Evolutionary conservation across 163 green algal species (phyloP), one percentile per base, ranked within the genome.

Genomic region (Prototheca stagnorum): DNA sequence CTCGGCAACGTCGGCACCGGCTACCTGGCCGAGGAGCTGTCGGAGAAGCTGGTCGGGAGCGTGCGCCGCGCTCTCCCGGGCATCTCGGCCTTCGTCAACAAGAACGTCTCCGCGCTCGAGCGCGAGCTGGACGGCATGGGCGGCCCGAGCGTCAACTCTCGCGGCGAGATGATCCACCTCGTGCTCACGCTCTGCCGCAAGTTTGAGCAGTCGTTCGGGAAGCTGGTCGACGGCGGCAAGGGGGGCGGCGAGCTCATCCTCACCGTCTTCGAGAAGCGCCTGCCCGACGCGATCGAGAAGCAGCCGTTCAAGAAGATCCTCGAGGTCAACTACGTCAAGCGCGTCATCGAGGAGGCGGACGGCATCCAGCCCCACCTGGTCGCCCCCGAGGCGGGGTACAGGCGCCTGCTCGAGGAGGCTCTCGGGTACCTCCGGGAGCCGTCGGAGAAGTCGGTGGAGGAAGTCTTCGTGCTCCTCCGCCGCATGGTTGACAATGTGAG

Each of bases 351-450:
- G 56, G 80, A 95, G 68, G 85, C 85, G 1, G 85, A 95, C 60
- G 85, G 85, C 31, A 92, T 92, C 69, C 82, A 93, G 73, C 85
- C 84, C 5, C 83, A 94, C 67, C 78, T 95, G 51, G 88, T 95
- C 39, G 85, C 85, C n/a, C 85, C 85, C 49, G 85, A 95, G 68
- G 84, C 82, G 55, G 85, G 85, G 16, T 95, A 95, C 73, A 55
- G 75, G 5, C 61, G 71, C 9, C 53, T 80, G 54, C 49, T 80
- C 50, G 50, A 75, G 48, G 71, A 74, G 57, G 62, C 65, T 48
- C 53, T 80, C 24, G 58, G 64, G 3, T 71, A 67, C 37, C 56
- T 76, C 6, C 56, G 67, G 40, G 81, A 91, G 42, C 84, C 84
- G 1, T 62, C 69, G 4, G 70, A 86, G 25, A 68, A 73, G 31